Percentiles rank a stretch among this genome's conserved stretches.
These are phyloP conservation scores for Zygotorulaspora mrakii DNA, from an alignment of 1,139 yeast species.

Conservation along the genomic window DNA sequence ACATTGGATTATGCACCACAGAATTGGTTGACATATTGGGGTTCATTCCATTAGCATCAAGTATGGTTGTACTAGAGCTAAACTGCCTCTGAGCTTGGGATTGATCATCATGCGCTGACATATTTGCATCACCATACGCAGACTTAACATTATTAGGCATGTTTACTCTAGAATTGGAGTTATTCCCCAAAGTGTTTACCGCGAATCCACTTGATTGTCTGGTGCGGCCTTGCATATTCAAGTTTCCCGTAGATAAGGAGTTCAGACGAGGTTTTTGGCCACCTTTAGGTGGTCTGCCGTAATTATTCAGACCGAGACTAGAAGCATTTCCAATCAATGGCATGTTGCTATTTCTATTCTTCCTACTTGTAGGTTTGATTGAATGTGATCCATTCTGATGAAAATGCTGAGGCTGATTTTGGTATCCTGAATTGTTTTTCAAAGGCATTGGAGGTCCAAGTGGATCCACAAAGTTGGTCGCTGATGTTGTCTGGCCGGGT, in stretches of 20 bases:
- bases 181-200: constrained; percentile 8
- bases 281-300: constrained; percentile 17
- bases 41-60: constrained; percentile 11
- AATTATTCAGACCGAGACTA: constrained; percentile 25
- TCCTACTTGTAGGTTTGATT: constrained; percentile 37
- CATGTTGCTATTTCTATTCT: constrained; percentile 36
- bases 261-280: constrained; percentile 24
- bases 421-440: constrained; percentile 13
- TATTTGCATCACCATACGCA: constrained; percentile 3
- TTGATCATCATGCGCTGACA: constrained; percentile 9
- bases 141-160: constrained; percentile 14
- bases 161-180: constrained; percentile 12
- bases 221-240: constrained; percentile 12
- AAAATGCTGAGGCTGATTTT: constrained; percentile 15
- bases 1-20: constrained; percentile 27
- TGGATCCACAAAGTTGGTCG: constrained; percentile 24
- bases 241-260: constrained; percentile 20
- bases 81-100: constrained; percentile 20
- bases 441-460: constrained; percentile 12
- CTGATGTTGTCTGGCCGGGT: constrained; percentile 16
- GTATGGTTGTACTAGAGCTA: constrained; percentile 22
- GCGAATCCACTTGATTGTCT: constrained; percentile 14
- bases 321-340: constrained; percentile 35
- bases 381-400: constrained; percentile 25
- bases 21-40: constrained; percentile 28